A percentile compares a stretch with the other conserved stretches of the same genome.
phyloP scores from a whole-genome alignment of 139 green algal species.

The Haematococcus lacustris region DNA sequence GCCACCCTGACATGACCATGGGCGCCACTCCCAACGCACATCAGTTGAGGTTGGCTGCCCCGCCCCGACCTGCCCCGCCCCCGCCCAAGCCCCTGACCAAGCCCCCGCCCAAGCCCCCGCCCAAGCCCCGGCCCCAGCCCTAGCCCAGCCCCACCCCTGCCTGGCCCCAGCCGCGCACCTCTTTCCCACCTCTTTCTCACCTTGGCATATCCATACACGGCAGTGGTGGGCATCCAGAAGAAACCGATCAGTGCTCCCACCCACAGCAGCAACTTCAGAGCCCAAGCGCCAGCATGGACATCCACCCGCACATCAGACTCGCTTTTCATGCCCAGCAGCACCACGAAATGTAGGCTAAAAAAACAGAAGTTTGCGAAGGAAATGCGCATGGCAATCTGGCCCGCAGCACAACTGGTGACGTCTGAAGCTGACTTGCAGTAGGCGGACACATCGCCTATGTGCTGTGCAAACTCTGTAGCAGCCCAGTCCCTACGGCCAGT shows the following conservation, averaged over 20 bases:
- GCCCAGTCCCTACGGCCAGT: constrained; percentile 10
- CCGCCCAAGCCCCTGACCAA: neutral
- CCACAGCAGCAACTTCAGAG: constrained; percentile 56
- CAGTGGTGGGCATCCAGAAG: constrained; percentile 54
- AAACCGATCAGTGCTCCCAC: constrained; percentile 36
- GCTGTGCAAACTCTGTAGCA: neutral
- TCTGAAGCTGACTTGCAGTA: neutral
- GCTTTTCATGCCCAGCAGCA: constrained; percentile 40
- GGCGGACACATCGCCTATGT: neutral
- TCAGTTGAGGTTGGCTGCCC: neutral
- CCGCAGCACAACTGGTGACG: neutral
- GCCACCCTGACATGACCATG: neutral
- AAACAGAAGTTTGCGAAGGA: constrained; percentile 70
- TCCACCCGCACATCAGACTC: constrained; percentile 29
- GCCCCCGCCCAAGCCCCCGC: no score
- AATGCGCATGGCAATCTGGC: constrained; percentile 60
- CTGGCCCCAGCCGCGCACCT: neutral
- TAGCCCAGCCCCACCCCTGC: neutral
- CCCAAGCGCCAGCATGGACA: constrained; percentile 51
- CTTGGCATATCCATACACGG: constrained; percentile 49
- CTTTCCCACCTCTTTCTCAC: constrained; percentile 6
- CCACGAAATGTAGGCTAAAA: constrained; percentile 50
- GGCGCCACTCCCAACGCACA: neutral
- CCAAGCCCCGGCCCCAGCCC: neutral
- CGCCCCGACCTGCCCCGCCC: neutral